These are phyloP conservation scores for Tetrastigma voinierianum DNA, from an alignment of 164 flowering plant genomes.

Conservation along the genomic window DNA sequence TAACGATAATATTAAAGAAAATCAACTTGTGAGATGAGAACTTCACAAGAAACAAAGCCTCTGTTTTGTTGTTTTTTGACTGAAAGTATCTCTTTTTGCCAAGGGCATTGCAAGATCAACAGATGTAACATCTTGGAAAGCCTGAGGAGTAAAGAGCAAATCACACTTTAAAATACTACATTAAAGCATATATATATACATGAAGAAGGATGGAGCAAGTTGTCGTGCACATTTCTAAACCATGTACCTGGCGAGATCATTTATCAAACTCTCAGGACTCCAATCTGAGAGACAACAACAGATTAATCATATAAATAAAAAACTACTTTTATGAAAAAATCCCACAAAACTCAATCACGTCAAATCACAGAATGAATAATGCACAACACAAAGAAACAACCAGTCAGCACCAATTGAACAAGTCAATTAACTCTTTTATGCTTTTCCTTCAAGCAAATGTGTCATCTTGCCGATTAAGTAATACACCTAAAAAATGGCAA, in stretches of 20 bases:
- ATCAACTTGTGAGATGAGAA: slow-evolving; percentile 37
- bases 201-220: too few relatives aligned
- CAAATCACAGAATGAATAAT: too few relatives aligned
- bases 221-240: neutral
- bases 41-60: slow-evolving; percentile 42
- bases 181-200: neutral
- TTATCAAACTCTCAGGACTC: slow-evolving; percentile 40
- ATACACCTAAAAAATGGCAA: neutral
- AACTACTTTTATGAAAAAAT: too few relatives aligned
- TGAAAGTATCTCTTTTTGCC: slow-evolving; percentile 8
- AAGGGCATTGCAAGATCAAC: slow-evolving; percentile 36
- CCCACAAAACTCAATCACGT: too few relatives aligned
- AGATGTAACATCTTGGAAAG: slow-evolving; percentile 38
- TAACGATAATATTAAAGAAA: neutral
- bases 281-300: slow-evolving; percentile 23
- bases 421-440: too few relatives aligned
- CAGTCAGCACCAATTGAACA: too few relatives aligned
- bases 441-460: too few relatives aligned
- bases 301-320: too few relatives aligned
- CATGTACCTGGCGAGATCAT: slow-evolving; percentile 33
- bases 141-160: slow-evolving; percentile 17
- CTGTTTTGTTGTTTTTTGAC: slow-evolving; percentile 34
- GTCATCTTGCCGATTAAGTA: too few relatives aligned
- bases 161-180: neutral
- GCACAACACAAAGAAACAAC: too few relatives aligned